Base-by-base conservation (phyloP, 805 yeast genomes). In the Sugiyamaella smithiae region DNA sequence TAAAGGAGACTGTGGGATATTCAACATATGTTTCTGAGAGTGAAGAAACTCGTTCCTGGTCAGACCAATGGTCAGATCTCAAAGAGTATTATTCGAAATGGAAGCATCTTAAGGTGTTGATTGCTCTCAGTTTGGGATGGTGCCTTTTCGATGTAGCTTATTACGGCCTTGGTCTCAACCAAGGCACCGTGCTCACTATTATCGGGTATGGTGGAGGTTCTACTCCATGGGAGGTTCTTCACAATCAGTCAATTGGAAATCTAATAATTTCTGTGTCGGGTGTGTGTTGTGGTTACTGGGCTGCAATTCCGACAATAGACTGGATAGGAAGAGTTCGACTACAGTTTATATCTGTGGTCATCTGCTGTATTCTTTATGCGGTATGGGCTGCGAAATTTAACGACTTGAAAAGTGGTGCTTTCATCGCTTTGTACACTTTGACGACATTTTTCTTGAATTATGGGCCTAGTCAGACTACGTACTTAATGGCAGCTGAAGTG, bases 121-220 rank as follows among this genome's bases (percentile, higher is more conserved):
- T 88, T 48, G 96, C 96, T 70, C 86, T 96, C 60, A 95, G 96
- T 56, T 88, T 86, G 69, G 81, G 89, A 23, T 88, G 97, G 97
- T 87, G 87, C 73, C 74, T 81, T 74, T 76, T 88, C 69, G 96
- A 88, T 75, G 84, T 88, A 68, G 96, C 96, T 40, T 87, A 77
- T 73, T 88, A 88, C 65, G 97, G 97, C 71, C 75, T 88, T 64
- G 84, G 87, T 69, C 78, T 88, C 64, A 88, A 88, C 75, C 73
- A 90, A 63, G 83, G 95, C 33, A 71, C 77, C 51, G 88, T 88
- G 60, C 79, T 88, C 68, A 75, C 81, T 62, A 80, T 95, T 31
- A 88, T 88, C 67, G 96, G 96, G 64, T 88, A 77, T 67, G 90
- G 96, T 43, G 76, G 84, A 20, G 76, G 81, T 26, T 66, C 71